Evolutionary conservation across 2,329 filamentous ascomycete species (phyloP).

Genomic region (Diaporthe citri): DNA sequence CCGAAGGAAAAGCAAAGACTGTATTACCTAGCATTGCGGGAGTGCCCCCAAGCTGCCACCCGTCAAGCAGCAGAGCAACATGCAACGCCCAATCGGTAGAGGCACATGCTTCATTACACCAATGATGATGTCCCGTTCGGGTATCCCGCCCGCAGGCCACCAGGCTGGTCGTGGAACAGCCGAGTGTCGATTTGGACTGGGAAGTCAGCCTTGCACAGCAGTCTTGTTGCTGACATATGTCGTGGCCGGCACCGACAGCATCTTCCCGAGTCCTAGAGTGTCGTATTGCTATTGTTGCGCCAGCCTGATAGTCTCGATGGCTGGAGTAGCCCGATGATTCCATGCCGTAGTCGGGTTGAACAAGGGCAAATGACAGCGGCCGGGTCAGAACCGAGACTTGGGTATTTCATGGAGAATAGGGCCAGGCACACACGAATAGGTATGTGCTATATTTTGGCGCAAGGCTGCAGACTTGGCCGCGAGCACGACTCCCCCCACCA

Average conservation of each 20-base stretch:
- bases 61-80: constrained; percentile 18
- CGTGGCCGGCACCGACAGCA: constrained; percentile 18
- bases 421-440: neutral
- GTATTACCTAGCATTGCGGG: constrained; percentile 6
- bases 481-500: neutral
- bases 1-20: constrained; percentile 18
- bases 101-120: neutral
- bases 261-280: constrained; percentile 7
- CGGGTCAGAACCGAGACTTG: neutral
- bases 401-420: neutral
- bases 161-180: neutral
- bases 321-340: neutral
- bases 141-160: neutral
- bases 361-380: neutral
- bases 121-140: neutral
- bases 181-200: neutral
- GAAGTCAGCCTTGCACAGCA: constrained; percentile 3
- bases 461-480: neutral
- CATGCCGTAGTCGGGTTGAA: neutral
- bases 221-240: constrained; percentile 30
- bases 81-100: constrained; percentile 27
- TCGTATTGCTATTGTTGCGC: constrained; percentile 13
- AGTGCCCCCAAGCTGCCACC: neutral
- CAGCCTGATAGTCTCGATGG: neutral
- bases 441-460: neutral